Conservation (phyloP, 1,284 basidiomycete genomes). For the Apiotrichum veenhuisii region DNA sequence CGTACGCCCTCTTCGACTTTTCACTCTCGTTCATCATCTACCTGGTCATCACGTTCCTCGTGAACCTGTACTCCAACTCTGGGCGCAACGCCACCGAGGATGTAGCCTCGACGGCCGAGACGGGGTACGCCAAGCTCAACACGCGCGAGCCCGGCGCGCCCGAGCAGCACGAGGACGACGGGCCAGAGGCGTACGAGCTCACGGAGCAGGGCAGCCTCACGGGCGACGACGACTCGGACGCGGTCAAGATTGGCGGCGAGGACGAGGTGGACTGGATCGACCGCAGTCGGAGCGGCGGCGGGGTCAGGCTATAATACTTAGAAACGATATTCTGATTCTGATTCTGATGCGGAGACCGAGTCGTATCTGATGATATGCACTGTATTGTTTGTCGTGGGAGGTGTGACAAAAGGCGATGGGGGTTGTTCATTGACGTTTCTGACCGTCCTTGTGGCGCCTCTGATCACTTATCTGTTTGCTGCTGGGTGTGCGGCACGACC, state of each 20-base stretch:
- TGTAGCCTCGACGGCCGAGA: not conserved
- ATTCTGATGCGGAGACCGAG: too few species aligned
- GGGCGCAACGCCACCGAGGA: slow-evolving; percentile 57
- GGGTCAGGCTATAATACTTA: slow-evolving; percentile 8
- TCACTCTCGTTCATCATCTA: slow-evolving; percentile 75
- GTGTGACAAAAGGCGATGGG: too few species aligned
- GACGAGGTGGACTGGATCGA: slow-evolving; percentile 26
- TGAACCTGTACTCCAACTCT: slow-evolving; percentile 59
- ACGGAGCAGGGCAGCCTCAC: slow-evolving; percentile 22
- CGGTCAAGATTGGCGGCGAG: slow-evolving; percentile 31
- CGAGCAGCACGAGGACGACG: slow-evolving; percentile 23
- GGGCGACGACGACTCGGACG: slow-evolving; percentile 34
- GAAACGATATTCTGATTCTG: too few species aligned
- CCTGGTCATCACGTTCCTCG: slow-evolving; percentile 61
- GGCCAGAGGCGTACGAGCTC: slow-evolving; percentile 44
- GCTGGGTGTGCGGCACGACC: too few species aligned
- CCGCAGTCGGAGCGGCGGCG: not conserved
- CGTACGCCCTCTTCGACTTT: slow-evolving; percentile 62
- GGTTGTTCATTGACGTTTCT: too few species aligned
- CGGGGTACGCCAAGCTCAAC: slow-evolving; percentile 33
- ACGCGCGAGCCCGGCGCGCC: not conserved
- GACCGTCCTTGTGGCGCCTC: too few species aligned
- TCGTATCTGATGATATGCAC: too few species aligned
- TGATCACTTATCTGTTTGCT: too few species aligned
- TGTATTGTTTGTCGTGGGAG: too few species aligned